Percentiles rank a stretch among this genome's conserved stretches.
Evolutionary conservation across 192 early-diverging fungal species (phyloP).

Genomic region (Obelidium mucronatum): DNA sequence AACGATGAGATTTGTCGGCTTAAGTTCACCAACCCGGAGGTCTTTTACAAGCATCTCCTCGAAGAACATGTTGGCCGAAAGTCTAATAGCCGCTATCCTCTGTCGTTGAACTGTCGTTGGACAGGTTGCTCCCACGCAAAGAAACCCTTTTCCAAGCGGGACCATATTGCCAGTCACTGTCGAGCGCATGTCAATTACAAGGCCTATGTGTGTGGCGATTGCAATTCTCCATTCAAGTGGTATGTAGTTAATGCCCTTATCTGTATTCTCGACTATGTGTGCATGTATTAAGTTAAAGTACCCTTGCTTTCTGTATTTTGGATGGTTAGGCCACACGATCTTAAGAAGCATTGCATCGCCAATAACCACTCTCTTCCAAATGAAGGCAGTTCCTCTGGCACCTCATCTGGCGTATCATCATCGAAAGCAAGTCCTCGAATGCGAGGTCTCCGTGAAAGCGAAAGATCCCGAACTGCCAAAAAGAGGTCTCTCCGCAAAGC

Average conservation of each 20-base stretch:
- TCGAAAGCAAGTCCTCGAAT: too few species aligned
- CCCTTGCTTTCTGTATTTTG: too few species aligned
- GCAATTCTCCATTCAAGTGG: constrained; percentile 28
- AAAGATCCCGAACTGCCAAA: too few species aligned
- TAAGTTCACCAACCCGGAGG: constrained; percentile 72
- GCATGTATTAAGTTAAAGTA: too few species aligned
- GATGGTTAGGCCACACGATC: constrained; percentile 19
- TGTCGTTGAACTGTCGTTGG: constrained; percentile 80
- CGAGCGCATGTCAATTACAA: constrained; percentile 90
- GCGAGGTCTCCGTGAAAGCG: too few species aligned
- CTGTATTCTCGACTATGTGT: too few species aligned
- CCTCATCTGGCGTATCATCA: too few species aligned
- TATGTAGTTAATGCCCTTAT: not conserved
- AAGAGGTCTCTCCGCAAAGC: too few species aligned
- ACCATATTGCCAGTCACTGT: constrained; percentile 48
- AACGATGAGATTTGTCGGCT: too few species aligned
- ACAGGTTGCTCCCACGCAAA: constrained; percentile 15
- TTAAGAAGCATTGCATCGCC: constrained; percentile 34
- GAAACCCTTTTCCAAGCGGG: constrained; percentile 21
- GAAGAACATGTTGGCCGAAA: constrained; percentile 92
- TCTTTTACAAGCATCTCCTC: constrained; percentile 83
- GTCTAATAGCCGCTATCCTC: not conserved
- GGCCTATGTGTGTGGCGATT: constrained; percentile 73
- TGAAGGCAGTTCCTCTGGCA: too few species aligned
- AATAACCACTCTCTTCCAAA: too few species aligned